Conservation (phyloP, 768 basidiomycete genomes). For the Chiua virens region DNA sequence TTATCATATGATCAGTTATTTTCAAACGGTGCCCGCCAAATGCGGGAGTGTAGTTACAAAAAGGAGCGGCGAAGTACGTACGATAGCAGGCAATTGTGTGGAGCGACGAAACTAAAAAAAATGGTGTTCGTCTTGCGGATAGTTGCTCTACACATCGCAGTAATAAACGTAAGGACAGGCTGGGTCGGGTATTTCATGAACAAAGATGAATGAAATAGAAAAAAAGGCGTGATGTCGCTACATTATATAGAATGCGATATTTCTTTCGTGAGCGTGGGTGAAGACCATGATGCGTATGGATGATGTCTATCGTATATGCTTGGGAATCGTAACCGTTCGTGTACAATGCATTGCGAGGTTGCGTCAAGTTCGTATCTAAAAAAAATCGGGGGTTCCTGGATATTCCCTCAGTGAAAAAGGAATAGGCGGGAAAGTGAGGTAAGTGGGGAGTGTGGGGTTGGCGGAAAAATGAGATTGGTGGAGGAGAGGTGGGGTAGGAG, state of each 20-base stretch:
- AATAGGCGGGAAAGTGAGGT: constrained; percentile 1
- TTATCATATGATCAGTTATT: too few species aligned
- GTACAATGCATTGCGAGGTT: constrained; percentile 29
- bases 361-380: constrained; percentile 25
- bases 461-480: constrained; percentile 11
- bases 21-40: too few species aligned
- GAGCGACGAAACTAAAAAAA: not conserved
- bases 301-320: constrained; percentile 26
- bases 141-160: not conserved
- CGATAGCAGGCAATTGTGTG: too few species aligned
- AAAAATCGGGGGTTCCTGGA: not conserved
- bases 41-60: too few species aligned
- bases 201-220: not conserved
- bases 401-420: constrained; percentile 4
- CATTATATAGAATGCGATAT: not conserved
- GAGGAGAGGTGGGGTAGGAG: constrained; percentile 4
- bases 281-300: not conserved
- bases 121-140: not conserved
- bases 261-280: not conserved
- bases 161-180: constrained; percentile 1
- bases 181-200: constrained; percentile 4
- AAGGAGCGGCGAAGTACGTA: too few species aligned
- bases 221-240: not conserved
- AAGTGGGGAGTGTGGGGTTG: not conserved
- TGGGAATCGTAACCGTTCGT: constrained; percentile 24